Conservation (phyloP, 495 filamentous ascomycete genomes). For the Hypomontagnella monticulosa region DNA sequence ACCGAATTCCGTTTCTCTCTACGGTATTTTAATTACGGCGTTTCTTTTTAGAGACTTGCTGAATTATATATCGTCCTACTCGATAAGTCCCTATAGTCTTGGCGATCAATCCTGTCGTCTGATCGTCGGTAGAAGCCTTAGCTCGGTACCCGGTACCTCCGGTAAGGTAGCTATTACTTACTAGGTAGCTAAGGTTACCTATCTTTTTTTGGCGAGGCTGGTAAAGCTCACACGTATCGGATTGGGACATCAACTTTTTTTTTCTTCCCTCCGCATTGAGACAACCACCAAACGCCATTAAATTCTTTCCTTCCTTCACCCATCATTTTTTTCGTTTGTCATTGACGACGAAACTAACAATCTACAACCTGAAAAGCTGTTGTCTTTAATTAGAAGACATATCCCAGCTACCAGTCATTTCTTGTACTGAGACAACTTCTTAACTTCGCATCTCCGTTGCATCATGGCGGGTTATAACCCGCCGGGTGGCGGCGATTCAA, state of each 20-base stretch:
- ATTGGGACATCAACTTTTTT: constrained; percentile 46
- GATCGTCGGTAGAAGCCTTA: constrained; percentile 30
- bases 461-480: constrained; percentile 58
- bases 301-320: neutral
- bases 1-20: neutral
- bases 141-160: constrained; percentile 10
- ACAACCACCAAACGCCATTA: constrained; percentile 9
- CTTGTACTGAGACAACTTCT: constrained; percentile 1
- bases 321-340: neutral
- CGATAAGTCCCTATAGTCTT: constrained; percentile 8
- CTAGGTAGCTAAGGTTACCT: no score
- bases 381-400: constrained; percentile 5
- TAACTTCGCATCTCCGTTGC: constrained; percentile 10
- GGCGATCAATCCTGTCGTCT: constrained; percentile 21
- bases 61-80: no score
- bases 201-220: constrained; percentile 31
- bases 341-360: neutral
- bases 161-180: constrained; percentile 1
- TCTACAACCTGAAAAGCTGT: neutral
- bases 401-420: neutral
- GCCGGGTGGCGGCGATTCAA: constrained; percentile 47
- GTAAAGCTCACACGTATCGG: constrained; percentile 31
- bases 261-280: constrained; percentile 25
- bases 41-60: neutral
- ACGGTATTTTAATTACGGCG: constrained; percentile 9